Conservation (phyloP, 1,284 basidiomycete genomes). For the Thelephora terrestris region DNA sequence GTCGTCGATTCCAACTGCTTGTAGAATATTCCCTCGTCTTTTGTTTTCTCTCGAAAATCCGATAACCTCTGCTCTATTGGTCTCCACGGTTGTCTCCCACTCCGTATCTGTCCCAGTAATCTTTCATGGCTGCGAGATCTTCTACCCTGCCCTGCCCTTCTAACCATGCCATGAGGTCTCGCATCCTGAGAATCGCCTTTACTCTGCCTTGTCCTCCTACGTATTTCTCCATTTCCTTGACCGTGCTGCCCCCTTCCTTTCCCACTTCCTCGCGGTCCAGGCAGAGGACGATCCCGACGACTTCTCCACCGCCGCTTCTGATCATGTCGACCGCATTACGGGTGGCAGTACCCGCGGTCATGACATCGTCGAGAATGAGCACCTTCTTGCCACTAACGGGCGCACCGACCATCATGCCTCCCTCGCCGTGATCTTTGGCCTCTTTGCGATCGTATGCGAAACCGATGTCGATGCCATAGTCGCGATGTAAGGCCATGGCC, state of each 20-base stretch:
- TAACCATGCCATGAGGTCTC: constrained; percentile 82
- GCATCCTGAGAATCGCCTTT: constrained; percentile 75
- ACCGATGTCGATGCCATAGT: constrained; percentile 60
- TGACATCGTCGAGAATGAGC: constrained; percentile 92
- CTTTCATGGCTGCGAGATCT: constrained; percentile 68
- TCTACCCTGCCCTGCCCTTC: constrained; percentile 54
- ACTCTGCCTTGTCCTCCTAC: constrained; percentile 59
- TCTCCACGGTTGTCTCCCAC: constrained; percentile 28
- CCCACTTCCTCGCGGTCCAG: constrained; percentile 90
- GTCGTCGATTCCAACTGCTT: too few relatives aligned
- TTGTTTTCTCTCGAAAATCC: too few relatives aligned
- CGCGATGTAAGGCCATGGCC: constrained; percentile 63
- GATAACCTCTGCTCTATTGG: background rate
- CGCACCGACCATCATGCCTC: constrained; percentile 88
- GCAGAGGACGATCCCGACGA: constrained; percentile 87
- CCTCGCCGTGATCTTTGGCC: constrained; percentile 93
- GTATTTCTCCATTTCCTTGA: constrained; percentile 77
- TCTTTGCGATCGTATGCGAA: constrained; percentile 96
- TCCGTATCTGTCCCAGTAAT: constrained; percentile 78
- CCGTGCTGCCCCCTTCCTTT: constrained; percentile 57
- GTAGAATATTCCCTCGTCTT: too few relatives aligned
- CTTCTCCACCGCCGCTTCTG: constrained; percentile 53
- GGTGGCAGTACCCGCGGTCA: constrained; percentile 92
- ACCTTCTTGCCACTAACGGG: constrained; percentile 72
- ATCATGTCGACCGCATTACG: constrained; percentile 74